phyloP scores from a whole-genome alignment of 345 rosid genomes.

The Cardamine resedifolia region DNA sequence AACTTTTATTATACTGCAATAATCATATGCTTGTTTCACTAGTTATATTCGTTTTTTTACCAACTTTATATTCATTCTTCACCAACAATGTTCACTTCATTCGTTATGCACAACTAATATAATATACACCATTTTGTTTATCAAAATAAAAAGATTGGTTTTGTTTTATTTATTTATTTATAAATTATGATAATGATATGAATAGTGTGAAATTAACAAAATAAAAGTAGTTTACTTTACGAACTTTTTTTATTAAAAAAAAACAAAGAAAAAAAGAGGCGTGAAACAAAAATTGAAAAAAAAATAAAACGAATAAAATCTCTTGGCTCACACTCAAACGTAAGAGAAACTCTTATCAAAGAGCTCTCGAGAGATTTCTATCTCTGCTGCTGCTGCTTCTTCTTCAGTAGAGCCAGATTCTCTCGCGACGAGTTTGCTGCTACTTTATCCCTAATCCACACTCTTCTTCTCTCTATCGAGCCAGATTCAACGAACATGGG shows the following conservation, averaged over 20 bases:
- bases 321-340: slow-evolving; percentile 21
- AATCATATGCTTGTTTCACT: too few species aligned
- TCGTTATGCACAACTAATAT: neutral
- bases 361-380: neutral
- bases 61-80: too few species aligned
- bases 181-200: neutral
- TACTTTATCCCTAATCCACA: neutral
- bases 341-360: slow-evolving; percentile 17
- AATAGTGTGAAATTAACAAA: too few species aligned
- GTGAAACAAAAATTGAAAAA: neutral
- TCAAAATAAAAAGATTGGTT: neutral
- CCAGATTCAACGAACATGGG: slow-evolving; percentile 45
- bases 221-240: too few species aligned
- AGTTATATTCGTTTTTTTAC: too few species aligned
- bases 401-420: slow-evolving; percentile 25
- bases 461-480: neutral
- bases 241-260: too few species aligned
- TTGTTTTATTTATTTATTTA: too few species aligned
- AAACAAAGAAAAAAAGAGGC: neutral
- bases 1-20: too few species aligned
- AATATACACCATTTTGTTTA: neutral
- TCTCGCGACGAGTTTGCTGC: slow-evolving; percentile 9
- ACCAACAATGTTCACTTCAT: too few species aligned
- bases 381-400: slow-evolving; percentile 13
- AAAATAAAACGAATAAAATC: neutral